A percentile compares a stretch with the other conserved stretches of the same genome.
Conservation (phyloP, 208 protist species). For the Wallacemonas sp. region DNA sequence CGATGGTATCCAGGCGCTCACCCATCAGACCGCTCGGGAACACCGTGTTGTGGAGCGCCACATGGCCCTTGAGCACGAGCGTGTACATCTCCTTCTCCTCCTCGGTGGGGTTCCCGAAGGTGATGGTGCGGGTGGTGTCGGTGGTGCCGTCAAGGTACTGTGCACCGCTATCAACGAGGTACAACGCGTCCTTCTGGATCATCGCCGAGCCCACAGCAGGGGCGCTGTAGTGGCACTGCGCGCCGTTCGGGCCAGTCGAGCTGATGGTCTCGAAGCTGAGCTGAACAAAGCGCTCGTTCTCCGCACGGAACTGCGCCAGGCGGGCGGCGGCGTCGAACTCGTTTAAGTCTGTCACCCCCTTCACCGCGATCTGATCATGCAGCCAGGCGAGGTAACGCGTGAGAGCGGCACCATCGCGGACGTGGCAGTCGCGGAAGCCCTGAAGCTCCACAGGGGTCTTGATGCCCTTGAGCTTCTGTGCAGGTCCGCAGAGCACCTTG, state of each 20-base stretch:
- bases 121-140: constrained; percentile 96
- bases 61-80: constrained; percentile 95
- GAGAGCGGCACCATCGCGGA: constrained; percentile 92
- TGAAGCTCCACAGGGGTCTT: constrained; percentile 93
- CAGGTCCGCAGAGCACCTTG: constrained; percentile 61
- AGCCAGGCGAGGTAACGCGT: constrained; percentile 94
- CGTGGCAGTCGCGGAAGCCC: constrained; percentile 91
- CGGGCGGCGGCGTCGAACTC: constrained; percentile 84
- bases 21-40: constrained; percentile 90
- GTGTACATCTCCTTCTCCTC: constrained; percentile 93
- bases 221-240: constrained; percentile 96
- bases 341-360: constrained; percentile 65
- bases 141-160: constrained; percentile 97
- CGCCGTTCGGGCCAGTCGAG: constrained; percentile 86
- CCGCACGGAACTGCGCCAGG: constrained; percentile 78
- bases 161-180: constrained; percentile 95
- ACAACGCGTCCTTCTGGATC: constrained; percentile 74
- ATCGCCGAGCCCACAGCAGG: constrained; percentile 53
- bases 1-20: constrained; percentile 87
- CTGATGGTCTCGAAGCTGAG: constrained; percentile 94
- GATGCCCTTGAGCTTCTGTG: constrained; percentile 82
- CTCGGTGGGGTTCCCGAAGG: constrained; percentile 69
- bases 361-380: constrained; percentile 54
- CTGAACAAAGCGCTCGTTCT: constrained; percentile 81
- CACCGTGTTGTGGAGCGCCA: constrained; percentile 74